phyloP scores from a whole-genome alignment of 345 rosid genomes.

The Salix koriyanagi region DNA sequence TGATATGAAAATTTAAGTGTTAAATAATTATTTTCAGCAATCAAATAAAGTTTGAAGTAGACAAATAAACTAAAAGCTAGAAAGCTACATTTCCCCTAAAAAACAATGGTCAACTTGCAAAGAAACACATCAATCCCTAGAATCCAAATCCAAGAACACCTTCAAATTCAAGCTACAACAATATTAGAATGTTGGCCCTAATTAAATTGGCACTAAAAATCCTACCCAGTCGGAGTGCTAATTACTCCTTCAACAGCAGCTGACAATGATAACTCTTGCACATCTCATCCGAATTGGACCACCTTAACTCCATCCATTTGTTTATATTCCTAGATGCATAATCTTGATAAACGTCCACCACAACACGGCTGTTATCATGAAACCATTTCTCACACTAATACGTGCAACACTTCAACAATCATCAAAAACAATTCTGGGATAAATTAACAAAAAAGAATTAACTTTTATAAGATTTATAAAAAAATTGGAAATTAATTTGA shows the following conservation, averaged over 20 bases:
- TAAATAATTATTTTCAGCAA: not conserved
- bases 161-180: not conserved
- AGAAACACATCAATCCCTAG: not conserved
- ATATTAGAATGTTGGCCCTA: not conserved
- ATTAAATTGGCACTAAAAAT: not conserved
- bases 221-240: not conserved
- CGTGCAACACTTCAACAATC: not conserved
- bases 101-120: not conserved
- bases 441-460: not conserved
- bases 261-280: not conserved
- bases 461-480: not conserved
- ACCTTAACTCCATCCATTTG: not conserved
- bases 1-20: not conserved
- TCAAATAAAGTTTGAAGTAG: not conserved
- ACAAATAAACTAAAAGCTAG: not conserved
- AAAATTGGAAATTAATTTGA: not conserved
- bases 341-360: not conserved
- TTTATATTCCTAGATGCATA: not conserved
- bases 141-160: not conserved
- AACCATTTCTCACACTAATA: not conserved
- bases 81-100: not conserved
- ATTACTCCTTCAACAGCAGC: slow-evolving; percentile 7
- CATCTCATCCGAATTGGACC: not conserved
- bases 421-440: not conserved
- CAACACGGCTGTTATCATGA: not conserved